phyloP scores from a whole-genome alignment of 768 basidiomycete species.

The Suillus occidentalis region DNA sequence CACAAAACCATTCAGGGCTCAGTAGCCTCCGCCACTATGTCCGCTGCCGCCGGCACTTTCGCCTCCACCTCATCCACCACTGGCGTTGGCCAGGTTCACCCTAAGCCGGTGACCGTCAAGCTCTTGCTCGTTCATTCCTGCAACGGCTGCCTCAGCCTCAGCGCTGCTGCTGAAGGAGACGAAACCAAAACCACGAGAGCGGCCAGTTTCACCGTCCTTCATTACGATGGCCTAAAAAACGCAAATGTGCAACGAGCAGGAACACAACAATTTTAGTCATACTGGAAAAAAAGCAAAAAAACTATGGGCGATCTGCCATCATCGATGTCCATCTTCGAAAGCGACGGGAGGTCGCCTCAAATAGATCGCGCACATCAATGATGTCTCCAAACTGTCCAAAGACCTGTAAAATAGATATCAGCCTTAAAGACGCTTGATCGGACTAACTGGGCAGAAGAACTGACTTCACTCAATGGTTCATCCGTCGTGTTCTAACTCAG shows the following conservation, averaged over 20 bases:
- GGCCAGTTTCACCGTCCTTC: constrained; percentile 56
- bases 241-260: constrained; percentile 12
- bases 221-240: constrained; percentile 33
- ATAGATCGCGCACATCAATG: constrained; percentile 47
- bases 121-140: constrained; percentile 47
- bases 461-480: constrained; percentile 23
- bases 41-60: too few species aligned
- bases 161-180: too few species aligned
- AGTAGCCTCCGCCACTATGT: too few species aligned
- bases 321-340: constrained; percentile 16
- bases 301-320: constrained; percentile 28
- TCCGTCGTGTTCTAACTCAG: constrained; percentile 36
- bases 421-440: neutral
- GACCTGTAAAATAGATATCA: constrained; percentile 28
- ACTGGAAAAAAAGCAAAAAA: constrained; percentile 10
- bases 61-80: too few species aligned
- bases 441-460: constrained; percentile 13
- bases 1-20: neutral
- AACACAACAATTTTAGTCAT: constrained; percentile 29
- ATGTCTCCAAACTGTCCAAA: constrained; percentile 46
- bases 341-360: constrained; percentile 30
- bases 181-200: constrained; percentile 59
- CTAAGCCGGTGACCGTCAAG: constrained; percentile 55
- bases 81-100: constrained; percentile 43
- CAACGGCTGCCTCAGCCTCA: constrained; percentile 47